Evolutionary conservation across 768 basidiomycete species (phyloP).

Genomic region (Hydnomerulius pinastri): DNA sequence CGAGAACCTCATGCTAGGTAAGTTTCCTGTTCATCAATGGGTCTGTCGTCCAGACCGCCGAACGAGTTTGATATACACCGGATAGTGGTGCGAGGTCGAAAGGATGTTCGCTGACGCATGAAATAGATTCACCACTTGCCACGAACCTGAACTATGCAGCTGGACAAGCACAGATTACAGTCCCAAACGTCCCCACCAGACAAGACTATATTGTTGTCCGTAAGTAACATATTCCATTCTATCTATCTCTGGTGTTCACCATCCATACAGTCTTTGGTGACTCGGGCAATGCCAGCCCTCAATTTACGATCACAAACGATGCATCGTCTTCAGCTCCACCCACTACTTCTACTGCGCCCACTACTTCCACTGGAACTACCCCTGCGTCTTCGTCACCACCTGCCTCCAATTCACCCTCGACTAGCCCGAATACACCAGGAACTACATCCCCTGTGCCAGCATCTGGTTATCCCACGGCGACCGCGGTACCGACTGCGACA

Average conservation of each 20-base stretch:
- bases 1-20: slow-evolving; percentile 34
- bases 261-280: slow-evolving; percentile 37
- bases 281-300: slow-evolving; percentile 42
- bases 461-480: not conserved
- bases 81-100: not conserved
- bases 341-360: slow-evolving; percentile 24
- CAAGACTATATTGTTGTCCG: slow-evolving; percentile 38
- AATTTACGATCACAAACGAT: slow-evolving; percentile 58
- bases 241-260: not conserved
- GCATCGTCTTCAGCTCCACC: slow-evolving; percentile 43
- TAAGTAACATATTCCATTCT: slow-evolving; percentile 20
- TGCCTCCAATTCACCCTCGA: not conserved
- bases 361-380: slow-evolving; percentile 11
- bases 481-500: slow-evolving; percentile 1
- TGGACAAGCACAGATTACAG: slow-evolving; percentile 36
- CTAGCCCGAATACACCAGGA: not conserved
- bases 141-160: slow-evolving; percentile 32
- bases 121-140: slow-evolving; percentile 38
- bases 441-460: not conserved
- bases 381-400: slow-evolving; percentile 5
- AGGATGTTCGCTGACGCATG: slow-evolving; percentile 9
- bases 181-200: slow-evolving; percentile 35
- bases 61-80: not conserved
- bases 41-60: not conserved
- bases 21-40: slow-evolving; percentile 7